Evolutionary conservation across 495 filamentous ascomycete species (phyloP), one percentile per base, ranked within the genome.

Genomic region (Wilcoxina mikolae): DNA sequence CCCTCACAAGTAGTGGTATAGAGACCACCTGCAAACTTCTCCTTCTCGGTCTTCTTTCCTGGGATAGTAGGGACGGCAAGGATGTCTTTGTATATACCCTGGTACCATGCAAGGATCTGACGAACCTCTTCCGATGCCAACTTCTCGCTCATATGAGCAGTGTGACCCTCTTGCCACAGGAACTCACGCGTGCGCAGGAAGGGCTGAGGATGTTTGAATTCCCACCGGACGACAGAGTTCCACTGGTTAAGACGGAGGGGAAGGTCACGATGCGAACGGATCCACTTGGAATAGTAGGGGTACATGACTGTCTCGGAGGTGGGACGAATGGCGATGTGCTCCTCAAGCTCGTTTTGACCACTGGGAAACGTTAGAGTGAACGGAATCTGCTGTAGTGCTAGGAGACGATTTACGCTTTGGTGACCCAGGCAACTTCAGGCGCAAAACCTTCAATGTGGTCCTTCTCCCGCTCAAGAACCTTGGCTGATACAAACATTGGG

Each of bases 121-220:
- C 85, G 65, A 10, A 98, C 91, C 67, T 98, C 91, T 63, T 84
- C 74, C 17, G 75, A 80, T 29, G 91, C 89, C 44, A 74, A 74
- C 51, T 81, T 72, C 62, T 88, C 75, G 4, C 81, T 90, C 55
- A 95, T 67, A 69, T 95, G 89, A 10, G 91, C 91, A 4, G 91
- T 98, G 72, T 98, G 91, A 27, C 91, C 93, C 70, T 98, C 91
- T 67, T 98, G 93, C 91, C 91, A 98, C 43, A 95, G 71, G 70
- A 98, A 98, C 67, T 98, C 91, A 61, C 91, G 72, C 47, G 89
- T 87, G 56, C 91, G 74, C 22, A 98, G 72, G 74, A 98, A 95
- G 4, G 91, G 91, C 65, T 89, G 89, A 22, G 90, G 88, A 65
- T 98, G 84, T 73, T 96, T 95, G 66, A 94, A 94, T 71, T 98